Conservation (phyloP, 1,284 basidiomycete genomes). For the Heterobasidion parviporum region DNA sequence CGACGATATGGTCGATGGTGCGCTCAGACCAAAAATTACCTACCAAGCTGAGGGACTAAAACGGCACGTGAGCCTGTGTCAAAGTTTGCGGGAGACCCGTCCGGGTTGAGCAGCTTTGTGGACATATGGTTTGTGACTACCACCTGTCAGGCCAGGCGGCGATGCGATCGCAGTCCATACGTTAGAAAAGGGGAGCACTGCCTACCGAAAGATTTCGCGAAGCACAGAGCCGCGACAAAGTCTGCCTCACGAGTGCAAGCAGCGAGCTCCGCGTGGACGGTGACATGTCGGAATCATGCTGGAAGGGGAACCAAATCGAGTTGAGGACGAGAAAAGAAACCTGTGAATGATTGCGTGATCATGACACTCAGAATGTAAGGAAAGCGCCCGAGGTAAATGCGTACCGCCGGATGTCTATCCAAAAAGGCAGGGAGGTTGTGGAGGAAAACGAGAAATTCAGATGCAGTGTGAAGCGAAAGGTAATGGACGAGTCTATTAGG, state of each 20-base stretch:
- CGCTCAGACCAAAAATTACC: not conserved
- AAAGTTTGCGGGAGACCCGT: slow-evolving; percentile 55
- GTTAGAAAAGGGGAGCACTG: not conserved
- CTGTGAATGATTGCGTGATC: slow-evolving; percentile 22
- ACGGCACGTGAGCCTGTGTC: slow-evolving; percentile 53
- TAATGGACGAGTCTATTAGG: slow-evolving; percentile 31
- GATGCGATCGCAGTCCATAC: not conserved
- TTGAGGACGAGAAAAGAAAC: slow-evolving; percentile 53
- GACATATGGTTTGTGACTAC: slow-evolving; percentile 61
- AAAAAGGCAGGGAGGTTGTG: slow-evolving; percentile 42
- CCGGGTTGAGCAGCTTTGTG: slow-evolving; percentile 53
- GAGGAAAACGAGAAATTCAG: slow-evolving; percentile 52
- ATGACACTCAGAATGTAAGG: not conserved
- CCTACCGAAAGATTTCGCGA: slow-evolving; percentile 44
- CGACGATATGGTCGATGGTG: not conserved
- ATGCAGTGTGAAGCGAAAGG: slow-evolving; percentile 34
- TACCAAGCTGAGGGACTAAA: slow-evolving; percentile 59
- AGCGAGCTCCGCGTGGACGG: slow-evolving; percentile 30
- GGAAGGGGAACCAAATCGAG: slow-evolving; percentile 61
- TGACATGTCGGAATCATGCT: slow-evolving; percentile 31
- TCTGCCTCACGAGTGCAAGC: slow-evolving; percentile 44
- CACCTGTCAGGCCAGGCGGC: slow-evolving; percentile 30
- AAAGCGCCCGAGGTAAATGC: slow-evolving; percentile 5
- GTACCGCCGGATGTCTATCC: slow-evolving; percentile 38
- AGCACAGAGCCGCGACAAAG: slow-evolving; percentile 40